Conservation (phyloP, 768 basidiomycete genomes). For the Lentinus brumalis region DNA sequence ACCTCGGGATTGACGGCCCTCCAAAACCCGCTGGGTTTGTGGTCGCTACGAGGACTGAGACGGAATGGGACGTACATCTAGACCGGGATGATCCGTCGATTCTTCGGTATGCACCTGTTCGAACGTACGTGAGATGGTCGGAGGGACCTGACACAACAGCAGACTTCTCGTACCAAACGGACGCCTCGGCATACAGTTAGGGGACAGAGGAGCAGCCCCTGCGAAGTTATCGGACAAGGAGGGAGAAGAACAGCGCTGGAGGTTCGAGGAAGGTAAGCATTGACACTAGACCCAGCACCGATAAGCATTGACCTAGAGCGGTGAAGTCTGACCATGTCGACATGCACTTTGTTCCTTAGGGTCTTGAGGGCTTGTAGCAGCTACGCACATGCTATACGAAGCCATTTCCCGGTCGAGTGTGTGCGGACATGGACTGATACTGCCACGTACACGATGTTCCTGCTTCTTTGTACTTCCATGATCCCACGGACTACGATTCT, state of each 20-base stretch:
- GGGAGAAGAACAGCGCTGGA: slow-evolving; percentile 12
- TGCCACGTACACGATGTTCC: too few species aligned
- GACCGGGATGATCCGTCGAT: slow-evolving; percentile 40
- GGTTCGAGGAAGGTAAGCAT: slow-evolving; percentile 16
- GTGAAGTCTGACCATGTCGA: neutral
- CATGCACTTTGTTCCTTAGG: too few species aligned
- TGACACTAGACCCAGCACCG: neutral
- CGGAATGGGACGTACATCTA: slow-evolving; percentile 53
- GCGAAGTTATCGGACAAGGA: slow-evolving; percentile 14
- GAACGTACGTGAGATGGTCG: neutral
- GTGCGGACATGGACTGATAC: too few species aligned
- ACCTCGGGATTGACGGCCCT: slow-evolving; percentile 41
- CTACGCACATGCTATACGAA: too few species aligned
- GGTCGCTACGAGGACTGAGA: slow-evolving; percentile 39
- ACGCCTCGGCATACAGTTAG: slow-evolving; percentile 4
- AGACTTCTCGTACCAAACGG: slow-evolving; percentile 3
- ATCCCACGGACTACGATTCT: too few species aligned
- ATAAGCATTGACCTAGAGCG: neutral
- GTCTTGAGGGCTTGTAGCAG: too few species aligned
- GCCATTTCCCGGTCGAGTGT: too few species aligned
- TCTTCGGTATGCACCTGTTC: slow-evolving; percentile 42
- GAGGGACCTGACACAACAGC: neutral
- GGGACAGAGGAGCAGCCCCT: neutral
- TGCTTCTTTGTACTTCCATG: too few species aligned
- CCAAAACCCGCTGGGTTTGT: slow-evolving; percentile 30